Percentiles rank a stretch among this genome's conserved stretches.
phyloP scores from a whole-genome alignment of 192 early-diverging fungal species.

The Backusella psychrophila region DNA sequence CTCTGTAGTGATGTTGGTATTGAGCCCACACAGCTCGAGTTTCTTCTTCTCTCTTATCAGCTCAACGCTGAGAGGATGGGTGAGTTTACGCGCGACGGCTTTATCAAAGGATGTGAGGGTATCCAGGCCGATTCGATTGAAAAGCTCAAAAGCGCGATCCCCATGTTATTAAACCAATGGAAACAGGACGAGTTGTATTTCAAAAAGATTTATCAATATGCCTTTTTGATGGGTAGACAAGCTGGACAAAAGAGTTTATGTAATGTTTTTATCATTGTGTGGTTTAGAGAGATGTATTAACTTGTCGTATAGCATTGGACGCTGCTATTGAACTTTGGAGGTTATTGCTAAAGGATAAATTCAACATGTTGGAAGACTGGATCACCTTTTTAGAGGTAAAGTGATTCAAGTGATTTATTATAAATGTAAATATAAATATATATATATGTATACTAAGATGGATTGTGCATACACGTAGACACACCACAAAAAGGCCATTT shows the following conservation, averaged over 20 bases:
- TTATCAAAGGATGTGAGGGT: conserved; percentile 70
- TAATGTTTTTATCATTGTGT: conserved; percentile 10
- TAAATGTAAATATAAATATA: background rate
- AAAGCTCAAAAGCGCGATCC: conserved; percentile 55
- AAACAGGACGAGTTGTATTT: conserved; percentile 56
- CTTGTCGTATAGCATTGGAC: conserved; percentile 54
- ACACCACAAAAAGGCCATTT: conserved; percentile 75
- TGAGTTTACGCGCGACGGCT: conserved; percentile 69
- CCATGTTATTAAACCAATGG: conserved; percentile 43
- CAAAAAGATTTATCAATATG: conserved; percentile 71
- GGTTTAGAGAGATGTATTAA: too few species aligned
- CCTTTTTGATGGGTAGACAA: conserved; percentile 70
- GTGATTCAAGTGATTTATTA: background rate
- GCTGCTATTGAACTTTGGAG: conserved; percentile 75
- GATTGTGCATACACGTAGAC: conserved; percentile 39
- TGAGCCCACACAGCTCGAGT: conserved; percentile 71
- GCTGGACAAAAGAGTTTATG: conserved; percentile 76
- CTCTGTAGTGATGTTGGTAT: conserved; percentile 69
- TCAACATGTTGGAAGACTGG: conserved; percentile 66
- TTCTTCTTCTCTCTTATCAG: conserved; percentile 69
- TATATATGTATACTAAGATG: background rate
- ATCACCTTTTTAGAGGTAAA: conserved; percentile 59
- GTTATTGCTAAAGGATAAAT: conserved; percentile 60
- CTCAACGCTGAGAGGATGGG: conserved; percentile 69
- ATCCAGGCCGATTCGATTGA: conserved; percentile 69